phyloP scores from a whole-genome alignment of 179 eudicot species.

The Corrigiola litoralis region DNA sequence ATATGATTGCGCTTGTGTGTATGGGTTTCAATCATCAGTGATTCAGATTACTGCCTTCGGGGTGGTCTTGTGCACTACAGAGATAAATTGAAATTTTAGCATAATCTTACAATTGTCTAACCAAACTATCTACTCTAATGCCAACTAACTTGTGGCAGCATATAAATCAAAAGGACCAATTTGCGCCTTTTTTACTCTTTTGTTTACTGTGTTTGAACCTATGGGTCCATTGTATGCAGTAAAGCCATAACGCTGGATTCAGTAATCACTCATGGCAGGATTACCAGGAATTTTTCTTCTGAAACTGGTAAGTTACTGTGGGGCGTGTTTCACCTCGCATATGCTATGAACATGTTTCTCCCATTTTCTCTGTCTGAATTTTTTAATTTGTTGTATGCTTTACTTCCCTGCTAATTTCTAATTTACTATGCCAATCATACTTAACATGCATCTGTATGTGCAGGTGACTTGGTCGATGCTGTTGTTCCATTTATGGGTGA shows the following conservation, averaged over 20 bases:
- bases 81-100: too few relatives aligned
- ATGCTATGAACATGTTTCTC: neutral
- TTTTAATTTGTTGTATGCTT: too few relatives aligned
- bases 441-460: too few relatives aligned
- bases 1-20: neutral
- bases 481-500: conserved; percentile 99
- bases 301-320: conserved; percentile 8
- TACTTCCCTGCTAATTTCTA: too few relatives aligned
- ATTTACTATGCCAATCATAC: too few relatives aligned
- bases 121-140: too few relatives aligned
- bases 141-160: too few relatives aligned
- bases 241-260: conserved; percentile 1
- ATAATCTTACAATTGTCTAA: too few relatives aligned
- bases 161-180: too few relatives aligned
- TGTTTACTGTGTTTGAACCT: neutral
- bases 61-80: neutral
- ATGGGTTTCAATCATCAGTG: neutral
- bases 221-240: neutral
- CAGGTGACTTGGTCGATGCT: conserved; percentile 85
- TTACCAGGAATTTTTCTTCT: conserved; percentile 10
- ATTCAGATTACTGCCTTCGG: too few relatives aligned
- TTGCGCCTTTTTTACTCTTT: neutral
- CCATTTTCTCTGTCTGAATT: neutral
- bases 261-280: neutral
- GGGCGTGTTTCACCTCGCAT: too few relatives aligned